A percentile compares a stretch with the other conserved stretches of the same genome.
phyloP scores from a whole-genome alignment of 148 eudicot genomes.

The Chenopodium berlandieri region DNA sequence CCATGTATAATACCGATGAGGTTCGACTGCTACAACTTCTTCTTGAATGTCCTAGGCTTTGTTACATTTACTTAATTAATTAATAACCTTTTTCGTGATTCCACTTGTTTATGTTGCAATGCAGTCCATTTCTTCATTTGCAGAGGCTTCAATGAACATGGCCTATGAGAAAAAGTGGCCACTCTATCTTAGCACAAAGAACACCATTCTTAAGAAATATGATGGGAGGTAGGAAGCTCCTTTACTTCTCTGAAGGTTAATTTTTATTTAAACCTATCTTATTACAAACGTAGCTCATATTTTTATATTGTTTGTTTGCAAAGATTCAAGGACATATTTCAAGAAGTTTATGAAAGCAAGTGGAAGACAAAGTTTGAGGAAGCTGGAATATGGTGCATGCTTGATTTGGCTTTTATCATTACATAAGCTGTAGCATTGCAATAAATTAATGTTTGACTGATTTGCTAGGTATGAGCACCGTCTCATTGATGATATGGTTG shows the following conservation, averaged over 20 bases:
- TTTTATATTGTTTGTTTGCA: neutral
- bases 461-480: slow-evolving; percentile 90
- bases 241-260: neutral
- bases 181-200: slow-evolving; percentile 93
- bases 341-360: slow-evolving; percentile 78
- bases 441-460: neutral
- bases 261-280: slow-evolving; percentile 1
- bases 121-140: slow-evolving; percentile 81
- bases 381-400: slow-evolving; percentile 80
- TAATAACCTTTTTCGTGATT: neutral
- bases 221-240: slow-evolving; percentile 64
- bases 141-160: slow-evolving; percentile 89
- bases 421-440: neutral
- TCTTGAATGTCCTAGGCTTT: neutral
- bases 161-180: slow-evolving; percentile 91
- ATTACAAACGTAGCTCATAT: neutral
- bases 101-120: slow-evolving; percentile 6
- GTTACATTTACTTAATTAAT: neutral
- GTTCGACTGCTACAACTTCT: slow-evolving; percentile 30
- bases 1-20: slow-evolving; percentile 98
- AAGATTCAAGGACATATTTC: slow-evolving; percentile 94
- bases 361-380: slow-evolving; percentile 80
- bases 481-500: slow-evolving; percentile 98
- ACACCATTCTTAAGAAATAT: slow-evolving; percentile 90
- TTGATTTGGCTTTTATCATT: neutral